A percentile compares a stretch with the other conserved stretches of the same genome.
Evolutionary conservation across 768 basidiomycete species (phyloP).

Genomic region (Candolleomyces efflorescens): DNA sequence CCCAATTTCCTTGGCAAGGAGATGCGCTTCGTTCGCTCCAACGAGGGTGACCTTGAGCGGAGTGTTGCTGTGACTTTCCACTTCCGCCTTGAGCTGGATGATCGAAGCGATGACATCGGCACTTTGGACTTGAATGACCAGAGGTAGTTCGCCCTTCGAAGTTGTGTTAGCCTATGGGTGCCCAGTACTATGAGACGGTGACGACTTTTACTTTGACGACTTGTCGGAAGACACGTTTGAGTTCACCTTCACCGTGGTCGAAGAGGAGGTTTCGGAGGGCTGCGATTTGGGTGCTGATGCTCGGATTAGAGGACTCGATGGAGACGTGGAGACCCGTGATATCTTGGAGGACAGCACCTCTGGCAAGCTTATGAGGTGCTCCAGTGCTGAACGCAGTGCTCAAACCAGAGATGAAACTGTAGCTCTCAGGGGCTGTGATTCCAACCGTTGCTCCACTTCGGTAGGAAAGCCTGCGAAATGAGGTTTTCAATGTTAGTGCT

Average conservation of each 20-base stretch:
- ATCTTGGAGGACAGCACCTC: slow-evolving; percentile 57
- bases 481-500: not conserved
- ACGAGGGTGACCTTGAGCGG: slow-evolving; percentile 38
- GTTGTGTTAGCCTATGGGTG: not conserved
- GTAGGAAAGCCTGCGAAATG: slow-evolving; percentile 50
- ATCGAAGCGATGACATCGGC: slow-evolving; percentile 69
- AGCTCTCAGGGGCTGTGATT: slow-evolving; percentile 49
- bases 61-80: slow-evolving; percentile 31
- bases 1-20: slow-evolving; percentile 70
- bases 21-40: slow-evolving; percentile 63
- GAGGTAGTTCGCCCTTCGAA: slow-evolving; percentile 47
- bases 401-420: slow-evolving; percentile 51
- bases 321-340: slow-evolving; percentile 58
- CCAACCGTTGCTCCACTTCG: slow-evolving; percentile 59
- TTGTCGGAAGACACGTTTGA: slow-evolving; percentile 37
- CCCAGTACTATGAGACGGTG: too few relatives aligned
- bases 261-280: slow-evolving; percentile 50
- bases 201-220: slow-evolving; percentile 37
- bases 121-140: slow-evolving; percentile 59
- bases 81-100: slow-evolving; percentile 58
- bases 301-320: slow-evolving; percentile 40
- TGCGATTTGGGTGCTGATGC: slow-evolving; percentile 67
- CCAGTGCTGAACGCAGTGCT: slow-evolving; percentile 56
- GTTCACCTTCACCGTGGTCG: slow-evolving; percentile 32
- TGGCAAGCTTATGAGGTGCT: slow-evolving; percentile 48